Base-by-base conservation (phyloP, 495 filamentous ascomycete species). In the Glarea lozoyensis region DNA sequence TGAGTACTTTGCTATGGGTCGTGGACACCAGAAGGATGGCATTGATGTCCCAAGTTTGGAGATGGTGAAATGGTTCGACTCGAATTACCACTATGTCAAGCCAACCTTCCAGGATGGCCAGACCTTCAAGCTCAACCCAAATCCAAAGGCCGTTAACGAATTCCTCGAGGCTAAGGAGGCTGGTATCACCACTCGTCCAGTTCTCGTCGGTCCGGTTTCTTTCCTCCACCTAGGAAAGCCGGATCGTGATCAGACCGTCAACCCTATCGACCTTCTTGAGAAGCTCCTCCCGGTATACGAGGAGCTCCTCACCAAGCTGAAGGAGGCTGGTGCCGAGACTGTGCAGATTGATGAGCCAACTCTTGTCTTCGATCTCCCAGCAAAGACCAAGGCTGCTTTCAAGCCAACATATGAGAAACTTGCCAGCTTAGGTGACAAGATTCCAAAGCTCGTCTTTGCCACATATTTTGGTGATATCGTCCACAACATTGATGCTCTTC, bases 11-110 rank as follows among this genome's bases (percentile, higher is more conserved):
- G 93, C 92, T 62, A 94, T 97, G 92, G 92, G 93, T 59, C 82
- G 92, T 78, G 92, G 92, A 64, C 89, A 87, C 66, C 92, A 98
- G 69, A 88, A 85, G 75, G 73, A 75, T 43, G 87, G 81, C 53
- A 76, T 98, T 52, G 92, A 98, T 70, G 92, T 98, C 55, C 89
- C 90, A 37, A 73, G 71, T 58, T 73, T 97, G 63, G 92, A 98
- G 75, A 98, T 98, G 92, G 92, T 98, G 42, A 98, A 98, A 73
- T 98, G 93, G 92, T 98, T 98, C 64, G 92, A 98, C 76, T 94
- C 87, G 53, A 98, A 98, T 82, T 98, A 98, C 79, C 92, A 98
- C 77, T 97, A 97, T 72, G 92, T 97, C 68, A 96, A 96, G 79
- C 92, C 92, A 45, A 95, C 92, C 46, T 76, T 98, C 44, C 84